phyloP scores from a whole-genome alignment of 2,329 filamentous ascomycete genomes.

The Venturia pyrina region DNA sequence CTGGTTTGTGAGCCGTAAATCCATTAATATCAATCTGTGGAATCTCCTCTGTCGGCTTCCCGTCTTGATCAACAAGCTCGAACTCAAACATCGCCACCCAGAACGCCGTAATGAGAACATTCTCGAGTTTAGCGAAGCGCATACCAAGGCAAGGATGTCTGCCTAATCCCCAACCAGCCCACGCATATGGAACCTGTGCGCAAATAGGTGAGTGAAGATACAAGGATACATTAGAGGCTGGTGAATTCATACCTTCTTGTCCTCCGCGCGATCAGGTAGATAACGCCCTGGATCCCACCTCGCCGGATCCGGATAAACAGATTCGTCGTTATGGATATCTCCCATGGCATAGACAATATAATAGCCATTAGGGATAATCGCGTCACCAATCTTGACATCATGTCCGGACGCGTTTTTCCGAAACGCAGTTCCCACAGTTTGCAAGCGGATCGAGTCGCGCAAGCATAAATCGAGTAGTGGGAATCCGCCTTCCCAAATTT shows the following conservation, averaged over 20 bases:
- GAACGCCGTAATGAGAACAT: constrained; percentile 39
- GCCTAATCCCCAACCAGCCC: constrained; percentile 28
- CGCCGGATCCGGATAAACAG: constrained; percentile 37
- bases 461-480: constrained; percentile 42
- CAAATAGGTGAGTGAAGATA: background rate
- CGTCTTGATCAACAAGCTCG: constrained; percentile 31
- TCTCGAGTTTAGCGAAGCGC: constrained; percentile 45
- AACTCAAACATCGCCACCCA: constrained; percentile 43
- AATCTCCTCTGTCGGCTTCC: constrained; percentile 21
- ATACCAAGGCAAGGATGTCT: constrained; percentile 30
- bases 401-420: constrained; percentile 40
- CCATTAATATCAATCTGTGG: constrained; percentile 18
- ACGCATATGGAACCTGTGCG: constrained; percentile 19
- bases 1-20: background rate
- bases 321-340: background rate
- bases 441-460: constrained; percentile 44
- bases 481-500: constrained; percentile 48
- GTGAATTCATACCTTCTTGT: constrained; percentile 27
- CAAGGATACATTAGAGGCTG: background rate
- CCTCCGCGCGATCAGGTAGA: constrained; percentile 37
- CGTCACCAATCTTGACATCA: constrained; percentile 36
- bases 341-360: constrained; percentile 26
- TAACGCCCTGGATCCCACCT: constrained; percentile 44
- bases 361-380: constrained; percentile 40
- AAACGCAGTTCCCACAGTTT: constrained; percentile 38